Percentiles rank a stretch among this genome's conserved stretches.
Evolutionary conservation across 352 stramenopile species (phyloP).

Genomic region (Phytophthora tubulina): DNA sequence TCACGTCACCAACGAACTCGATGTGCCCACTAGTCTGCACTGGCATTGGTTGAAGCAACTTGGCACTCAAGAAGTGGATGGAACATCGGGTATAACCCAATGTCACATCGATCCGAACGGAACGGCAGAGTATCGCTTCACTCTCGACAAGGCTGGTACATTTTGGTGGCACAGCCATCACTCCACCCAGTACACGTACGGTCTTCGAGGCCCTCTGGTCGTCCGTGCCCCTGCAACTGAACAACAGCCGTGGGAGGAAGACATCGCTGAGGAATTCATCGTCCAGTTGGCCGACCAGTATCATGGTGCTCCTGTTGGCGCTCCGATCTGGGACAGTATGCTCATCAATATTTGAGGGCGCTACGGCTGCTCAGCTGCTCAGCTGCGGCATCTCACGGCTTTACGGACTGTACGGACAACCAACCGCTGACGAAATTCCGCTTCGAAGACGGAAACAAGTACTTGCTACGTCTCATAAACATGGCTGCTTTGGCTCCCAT

Average conservation of each 20-base stretch:
- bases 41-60: conserved; percentile 26
- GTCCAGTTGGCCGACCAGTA: conserved; percentile 38
- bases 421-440: conserved; percentile 29
- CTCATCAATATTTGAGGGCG: conserved; percentile 39
- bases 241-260: conserved; percentile 9
- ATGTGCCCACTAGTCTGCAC: conserved; percentile 17
- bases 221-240: conserved; percentile 16
- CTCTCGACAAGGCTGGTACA: conserved; percentile 23
- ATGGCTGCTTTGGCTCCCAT: conserved; percentile 32
- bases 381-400: not conserved
- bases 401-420: conserved; percentile 22
- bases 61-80: conserved; percentile 37
- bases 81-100: conserved; percentile 37
- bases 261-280: conserved; percentile 27
- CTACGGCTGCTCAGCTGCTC: conserved; percentile 30
- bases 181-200: conserved; percentile 33
- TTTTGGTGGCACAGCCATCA: conserved; percentile 47
- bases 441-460: conserved; percentile 27
- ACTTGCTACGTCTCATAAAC: conserved; percentile 37
- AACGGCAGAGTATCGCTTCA: conserved; percentile 34
- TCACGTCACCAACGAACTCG: conserved; percentile 23
- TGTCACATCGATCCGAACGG: conserved; percentile 28
- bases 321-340: conserved; percentile 32
- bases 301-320: conserved; percentile 1
- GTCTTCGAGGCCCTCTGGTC: conserved; percentile 37